Evolutionary conservation across 2,329 filamentous ascomycete genomes (phyloP).

Genomic region (Botrytis sinoallii): DNA sequence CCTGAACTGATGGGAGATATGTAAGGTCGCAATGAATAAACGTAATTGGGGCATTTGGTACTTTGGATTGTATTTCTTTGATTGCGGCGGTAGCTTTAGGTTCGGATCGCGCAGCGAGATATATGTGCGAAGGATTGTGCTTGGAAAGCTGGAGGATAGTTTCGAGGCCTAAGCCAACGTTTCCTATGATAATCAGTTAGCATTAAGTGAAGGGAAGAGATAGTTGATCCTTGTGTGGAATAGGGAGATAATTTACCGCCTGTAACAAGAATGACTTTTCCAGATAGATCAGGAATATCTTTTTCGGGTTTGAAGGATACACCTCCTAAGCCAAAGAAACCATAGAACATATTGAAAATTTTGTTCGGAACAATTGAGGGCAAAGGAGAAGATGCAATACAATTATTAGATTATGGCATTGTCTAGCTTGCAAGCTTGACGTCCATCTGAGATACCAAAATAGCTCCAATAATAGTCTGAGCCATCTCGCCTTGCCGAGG

Average conservation of each 20-base stretch:
- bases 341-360: constrained; percentile 8
- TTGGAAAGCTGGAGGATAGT: constrained; percentile 42
- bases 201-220: not conserved
- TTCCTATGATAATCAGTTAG: constrained; percentile 22
- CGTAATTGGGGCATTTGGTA: constrained; percentile 23
- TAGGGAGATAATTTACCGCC: constrained; percentile 13
- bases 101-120: constrained; percentile 40
- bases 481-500: constrained; percentile 2
- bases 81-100: constrained; percentile 40
- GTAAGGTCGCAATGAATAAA: constrained; percentile 41
- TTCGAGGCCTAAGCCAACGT: constrained; percentile 46
- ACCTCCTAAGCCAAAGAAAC: constrained; percentile 7
- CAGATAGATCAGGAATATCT: constrained; percentile 40
- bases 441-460: not conserved
- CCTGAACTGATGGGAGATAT: constrained; percentile 44
- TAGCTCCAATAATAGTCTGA: not conserved
- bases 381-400: not conserved
- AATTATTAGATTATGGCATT: not conserved
- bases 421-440: not conserved
- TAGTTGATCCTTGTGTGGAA: not conserved
- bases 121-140: constrained; percentile 42
- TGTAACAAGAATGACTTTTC: constrained; percentile 43
- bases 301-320: constrained; percentile 18
- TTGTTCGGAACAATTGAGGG: not conserved
- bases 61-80: constrained; percentile 37